These are phyloP conservation scores for Apiospora malaysiana DNA, from an alignment of 2,329 filamentous ascomycete species.

Conservation along the genomic window DNA sequence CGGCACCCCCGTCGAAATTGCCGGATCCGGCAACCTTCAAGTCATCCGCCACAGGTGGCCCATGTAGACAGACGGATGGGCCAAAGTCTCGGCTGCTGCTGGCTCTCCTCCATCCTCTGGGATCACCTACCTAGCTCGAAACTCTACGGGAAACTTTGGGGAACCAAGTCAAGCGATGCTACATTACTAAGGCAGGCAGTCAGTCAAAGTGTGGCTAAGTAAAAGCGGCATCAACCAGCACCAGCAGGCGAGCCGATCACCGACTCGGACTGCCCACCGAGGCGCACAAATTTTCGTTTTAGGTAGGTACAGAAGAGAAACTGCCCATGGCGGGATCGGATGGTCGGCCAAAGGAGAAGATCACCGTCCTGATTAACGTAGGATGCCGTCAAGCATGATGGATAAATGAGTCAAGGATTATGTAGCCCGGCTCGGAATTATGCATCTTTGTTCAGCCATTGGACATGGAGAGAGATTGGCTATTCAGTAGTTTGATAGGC, in stretches of 20 bases:
- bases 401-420: background rate
- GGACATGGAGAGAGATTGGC: background rate
- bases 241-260: background rate
- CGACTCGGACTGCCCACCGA: background rate
- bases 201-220: background rate
- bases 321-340: background rate
- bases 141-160: background rate
- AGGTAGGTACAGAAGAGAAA: background rate
- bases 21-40: slow-evolving; percentile 2
- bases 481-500: no score
- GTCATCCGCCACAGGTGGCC: background rate
- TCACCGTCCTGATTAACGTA: background rate
- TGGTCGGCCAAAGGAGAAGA: background rate
- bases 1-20: slow-evolving; percentile 3
- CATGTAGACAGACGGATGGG: background rate
- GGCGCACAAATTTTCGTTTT: background rate
- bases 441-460: background rate
- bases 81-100: background rate
- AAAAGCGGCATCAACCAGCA: background rate
- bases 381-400: slow-evolving; percentile 4
- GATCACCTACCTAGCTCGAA: background rate
- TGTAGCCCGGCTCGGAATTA: background rate
- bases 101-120: background rate
- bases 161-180: background rate
- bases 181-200: background rate